Conservation (phyloP, 768 basidiomycete species). For the Trametes cingulata region DNA sequence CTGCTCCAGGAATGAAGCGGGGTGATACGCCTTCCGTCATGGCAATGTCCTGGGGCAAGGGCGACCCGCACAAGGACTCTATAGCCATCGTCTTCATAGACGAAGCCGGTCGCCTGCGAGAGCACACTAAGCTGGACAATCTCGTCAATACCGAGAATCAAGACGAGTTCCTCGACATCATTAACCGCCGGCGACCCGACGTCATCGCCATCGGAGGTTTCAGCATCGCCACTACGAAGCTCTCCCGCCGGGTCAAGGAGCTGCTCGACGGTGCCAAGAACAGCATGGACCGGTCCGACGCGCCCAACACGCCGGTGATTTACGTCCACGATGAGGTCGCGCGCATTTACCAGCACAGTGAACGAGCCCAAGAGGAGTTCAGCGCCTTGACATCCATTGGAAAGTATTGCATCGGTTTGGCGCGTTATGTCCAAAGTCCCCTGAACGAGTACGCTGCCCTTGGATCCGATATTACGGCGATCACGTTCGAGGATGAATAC, state of each 20-base stretch:
- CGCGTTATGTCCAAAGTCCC: conserved; percentile 91
- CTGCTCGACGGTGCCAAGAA: conserved; percentile 34
- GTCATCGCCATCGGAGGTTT: conserved; percentile 91
- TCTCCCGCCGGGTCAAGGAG: conserved; percentile 65
- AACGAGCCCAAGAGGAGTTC: conserved; percentile 83
- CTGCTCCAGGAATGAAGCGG: conserved; percentile 57
- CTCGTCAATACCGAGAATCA: conserved; percentile 67
- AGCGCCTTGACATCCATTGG: conserved; percentile 72
- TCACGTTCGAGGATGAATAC: conserved; percentile 81
- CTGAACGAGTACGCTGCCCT: conserved; percentile 92
- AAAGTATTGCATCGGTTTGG: conserved; percentile 92
- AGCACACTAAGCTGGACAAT: conserved; percentile 87
- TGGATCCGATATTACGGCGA: conserved; percentile 78
- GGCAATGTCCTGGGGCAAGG: conserved; percentile 92
- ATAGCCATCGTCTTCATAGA: conserved; percentile 86
- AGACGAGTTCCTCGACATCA: conserved; percentile 78
- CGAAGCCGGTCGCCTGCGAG: conserved; percentile 86
- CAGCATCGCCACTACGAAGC: conserved; percentile 74
- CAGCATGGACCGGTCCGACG: conserved; percentile 16
- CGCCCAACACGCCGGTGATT: conserved; percentile 62
- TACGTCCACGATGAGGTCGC: conserved; percentile 92
- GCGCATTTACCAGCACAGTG: conserved; percentile 89
- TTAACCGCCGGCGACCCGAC: conserved; percentile 81
- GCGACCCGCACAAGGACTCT: conserved; percentile 89
- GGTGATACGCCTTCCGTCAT: conserved; percentile 81